Evolutionary conservation across 139 green algal species (phyloP).

Genomic region (Micractinium conductrix): DNA sequence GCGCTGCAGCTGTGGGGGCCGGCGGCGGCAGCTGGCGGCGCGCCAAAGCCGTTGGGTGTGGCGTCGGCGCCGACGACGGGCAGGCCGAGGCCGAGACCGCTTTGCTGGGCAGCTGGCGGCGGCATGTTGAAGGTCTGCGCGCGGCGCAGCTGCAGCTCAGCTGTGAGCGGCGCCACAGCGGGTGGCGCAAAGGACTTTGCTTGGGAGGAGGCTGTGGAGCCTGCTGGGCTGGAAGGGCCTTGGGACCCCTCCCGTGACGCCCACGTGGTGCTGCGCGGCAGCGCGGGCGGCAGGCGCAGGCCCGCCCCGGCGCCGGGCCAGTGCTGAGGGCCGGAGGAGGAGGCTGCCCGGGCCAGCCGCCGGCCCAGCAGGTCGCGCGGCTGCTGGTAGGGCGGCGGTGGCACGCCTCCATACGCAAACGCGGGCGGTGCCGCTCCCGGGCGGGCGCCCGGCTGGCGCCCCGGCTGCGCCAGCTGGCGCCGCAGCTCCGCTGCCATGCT

Average conservation of each 20-base stretch:
- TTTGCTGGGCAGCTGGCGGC: too few species aligned
- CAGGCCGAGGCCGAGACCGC: too few species aligned
- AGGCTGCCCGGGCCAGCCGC: background rate
- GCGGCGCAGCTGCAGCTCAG: background rate
- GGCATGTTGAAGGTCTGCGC: background rate
- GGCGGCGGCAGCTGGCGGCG: too few species aligned
- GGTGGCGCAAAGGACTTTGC: background rate
- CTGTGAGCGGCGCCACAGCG: background rate
- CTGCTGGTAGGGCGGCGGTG: background rate
- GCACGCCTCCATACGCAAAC: too few species aligned
- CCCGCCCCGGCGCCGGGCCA: too few species aligned
- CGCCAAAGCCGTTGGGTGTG: too few species aligned
- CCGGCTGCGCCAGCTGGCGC: constrained; percentile 2
- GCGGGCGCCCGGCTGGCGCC: too few species aligned
- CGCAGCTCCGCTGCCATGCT: constrained; percentile 29
- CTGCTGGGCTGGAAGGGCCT: background rate
- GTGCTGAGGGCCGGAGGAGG: background rate
- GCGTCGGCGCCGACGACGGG: too few species aligned
- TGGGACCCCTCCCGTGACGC: background rate
- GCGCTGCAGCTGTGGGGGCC: too few species aligned
- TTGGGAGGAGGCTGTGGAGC: background rate
- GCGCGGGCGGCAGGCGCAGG: too few species aligned
- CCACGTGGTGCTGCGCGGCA: background rate
- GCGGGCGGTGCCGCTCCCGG: too few species aligned
- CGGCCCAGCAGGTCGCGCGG: constrained; percentile 9